A percentile compares a stretch with the other conserved stretches of the same genome.
Evolutionary conservation across 352 stramenopile genomes (phyloP).

Genomic region (Phytophthora capsici): DNA sequence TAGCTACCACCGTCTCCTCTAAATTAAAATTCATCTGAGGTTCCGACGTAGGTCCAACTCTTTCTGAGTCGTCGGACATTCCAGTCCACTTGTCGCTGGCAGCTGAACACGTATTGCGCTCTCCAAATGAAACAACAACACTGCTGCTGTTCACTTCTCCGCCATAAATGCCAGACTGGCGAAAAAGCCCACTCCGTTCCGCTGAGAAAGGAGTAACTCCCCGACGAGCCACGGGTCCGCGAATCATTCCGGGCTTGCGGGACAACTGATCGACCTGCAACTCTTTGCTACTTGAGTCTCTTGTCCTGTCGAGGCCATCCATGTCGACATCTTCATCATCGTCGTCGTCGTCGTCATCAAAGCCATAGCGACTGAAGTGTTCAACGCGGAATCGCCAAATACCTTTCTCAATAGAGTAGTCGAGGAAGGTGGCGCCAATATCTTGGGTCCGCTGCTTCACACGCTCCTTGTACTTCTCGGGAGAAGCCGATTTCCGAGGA

Average conservation of each 20-base stretch:
- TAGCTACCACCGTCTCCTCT: constrained; percentile 21
- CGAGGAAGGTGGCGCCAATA: constrained; percentile 80
- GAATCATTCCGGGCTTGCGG: constrained; percentile 39
- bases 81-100: constrained; percentile 27
- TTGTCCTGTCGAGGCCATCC: constrained; percentile 25
- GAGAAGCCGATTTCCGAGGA: constrained; percentile 59
- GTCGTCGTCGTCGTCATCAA: constrained; percentile 77
- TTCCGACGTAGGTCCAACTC: constrained; percentile 5
- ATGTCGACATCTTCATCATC: constrained; percentile 68
- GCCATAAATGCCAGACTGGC: constrained; percentile 54
- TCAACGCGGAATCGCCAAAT: constrained; percentile 89
- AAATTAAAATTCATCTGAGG: constrained; percentile 23
- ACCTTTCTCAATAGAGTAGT: constrained; percentile 75
- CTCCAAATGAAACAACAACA: constrained; percentile 50
- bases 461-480: constrained; percentile 75
- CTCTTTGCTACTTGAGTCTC: constrained; percentile 15
- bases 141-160: constrained; percentile 22
- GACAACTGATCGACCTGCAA: constrained; percentile 25
- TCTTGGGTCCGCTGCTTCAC: constrained; percentile 79
- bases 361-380: constrained; percentile 87
- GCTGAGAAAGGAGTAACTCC: constrained; percentile 30
- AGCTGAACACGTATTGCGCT: constrained; percentile 11
- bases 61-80: constrained; percentile 13
- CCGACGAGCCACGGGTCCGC: constrained; percentile 25
- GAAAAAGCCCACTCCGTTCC: constrained; percentile 47